Base-by-base conservation (phyloP, 75 land plant species). In the Picea sitchensis region DNA sequence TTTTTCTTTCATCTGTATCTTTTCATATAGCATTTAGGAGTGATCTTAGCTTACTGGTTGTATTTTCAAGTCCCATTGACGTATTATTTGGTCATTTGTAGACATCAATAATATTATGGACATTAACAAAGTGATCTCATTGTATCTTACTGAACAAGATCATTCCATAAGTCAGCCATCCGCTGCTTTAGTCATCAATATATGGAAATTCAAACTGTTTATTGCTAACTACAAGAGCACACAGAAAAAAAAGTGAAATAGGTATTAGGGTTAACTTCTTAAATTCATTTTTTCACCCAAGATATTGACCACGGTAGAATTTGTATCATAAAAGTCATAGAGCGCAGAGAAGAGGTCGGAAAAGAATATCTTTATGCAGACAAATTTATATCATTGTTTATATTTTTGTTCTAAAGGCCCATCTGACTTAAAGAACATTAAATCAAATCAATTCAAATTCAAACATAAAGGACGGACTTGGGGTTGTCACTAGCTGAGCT, bases 391-490 rank as follows among this genome's bases (percentile, higher is more conserved):
- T 14, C 32, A 5, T 30, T 11, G 13, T 65, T 47, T 47, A 17
- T 18, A 38, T 38, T 71, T 36, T 69, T n/a, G 4, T 13, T 67
- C 15, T 71, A 41, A 38, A 38, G 41, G 21, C n/a, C 73, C 17
- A 18, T 36, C n/a, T 71, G 3, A 41, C 54, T 38, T 41, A 41
- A 44, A 34, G 8, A 71, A 71, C 38, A 11, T 71, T 71, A 41
- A 41, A 71, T 71, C 12, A 71, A 71, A 71, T 41, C 23, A 41
- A 20, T 41, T 34, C 17, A 65, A 65, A 65, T 65, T 65, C 36
- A 71, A 41, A 76, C 23, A 58, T 26, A 14, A 76, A 76, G 21
- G 12, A 71, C 73, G 6, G n/a, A 71, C 73, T 76, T 74, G 7
- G 54, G 54, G 14, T 74, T 76, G 26, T 57, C 62, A 61, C n/a